Percentiles rank a stretch among this genome's conserved stretches.
Evolutionary conservation across 1,139 yeast species (phyloP).

Genomic region (Debaryomyces coudertii): DNA sequence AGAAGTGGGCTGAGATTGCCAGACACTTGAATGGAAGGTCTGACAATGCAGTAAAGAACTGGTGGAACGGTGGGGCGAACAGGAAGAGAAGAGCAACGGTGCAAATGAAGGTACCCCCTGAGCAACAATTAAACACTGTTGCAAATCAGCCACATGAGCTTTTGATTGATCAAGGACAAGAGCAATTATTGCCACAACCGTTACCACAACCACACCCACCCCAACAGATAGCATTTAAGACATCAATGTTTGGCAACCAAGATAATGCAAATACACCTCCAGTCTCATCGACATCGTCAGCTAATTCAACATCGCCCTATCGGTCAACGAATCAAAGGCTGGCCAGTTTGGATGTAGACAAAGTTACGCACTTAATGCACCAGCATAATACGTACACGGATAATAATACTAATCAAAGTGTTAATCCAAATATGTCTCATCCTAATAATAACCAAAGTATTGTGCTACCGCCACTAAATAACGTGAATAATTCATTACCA

Average conservation of each 20-base stretch:
- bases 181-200: slow-evolving; percentile 2
- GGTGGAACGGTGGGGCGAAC: slow-evolving; percentile 97
- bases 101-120: not conserved
- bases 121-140: not conserved
- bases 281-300: not conserved
- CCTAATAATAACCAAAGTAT: slow-evolving; percentile 2
- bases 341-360: slow-evolving; percentile 36
- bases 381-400: not conserved
- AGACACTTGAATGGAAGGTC: slow-evolving; percentile 84
- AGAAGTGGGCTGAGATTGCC: slow-evolving; percentile 94
- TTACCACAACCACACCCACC: slow-evolving; percentile 15
- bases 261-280: slow-evolving; percentile 12
- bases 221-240: slow-evolving; percentile 36
- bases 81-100: slow-evolving; percentile 62
- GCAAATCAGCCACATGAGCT: not conserved
- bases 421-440: not conserved
- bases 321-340: slow-evolving; percentile 21
- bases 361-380: slow-evolving; percentile 14
- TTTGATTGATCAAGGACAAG: not conserved
- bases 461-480: slow-evolving; percentile 13
- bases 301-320: slow-evolving; percentile 5
- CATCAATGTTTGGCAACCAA: slow-evolving; percentile 39
- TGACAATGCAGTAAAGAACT: slow-evolving; percentile 90
- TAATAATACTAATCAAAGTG: not conserved
- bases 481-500: slow-evolving; percentile 7